These are phyloP conservation scores for Cladophialophora bantiana DNA, from an alignment of 2,329 filamentous ascomycete genomes.

Conservation along the genomic window DNA sequence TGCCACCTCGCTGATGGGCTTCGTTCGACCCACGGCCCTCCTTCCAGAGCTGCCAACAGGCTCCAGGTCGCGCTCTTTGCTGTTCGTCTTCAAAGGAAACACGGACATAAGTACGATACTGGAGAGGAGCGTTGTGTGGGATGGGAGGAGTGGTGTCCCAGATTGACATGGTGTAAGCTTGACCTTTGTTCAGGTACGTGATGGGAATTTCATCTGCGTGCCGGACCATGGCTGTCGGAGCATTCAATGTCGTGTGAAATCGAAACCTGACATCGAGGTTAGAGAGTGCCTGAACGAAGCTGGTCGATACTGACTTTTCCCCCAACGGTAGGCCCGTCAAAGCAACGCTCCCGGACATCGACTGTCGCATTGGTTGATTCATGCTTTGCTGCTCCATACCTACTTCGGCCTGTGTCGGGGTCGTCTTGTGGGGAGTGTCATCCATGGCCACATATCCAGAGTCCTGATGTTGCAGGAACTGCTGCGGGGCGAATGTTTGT, in stretches of 20 bases:
- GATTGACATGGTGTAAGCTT: conserved; percentile 87
- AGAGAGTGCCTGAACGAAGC: conserved; percentile 18
- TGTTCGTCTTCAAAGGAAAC: conserved; percentile 97
- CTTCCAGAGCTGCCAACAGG: conserved; percentile 94
- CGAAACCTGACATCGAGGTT: conserved; percentile 68
- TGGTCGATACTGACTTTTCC: conserved; percentile 60
- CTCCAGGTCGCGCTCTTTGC: conserved; percentile 80
- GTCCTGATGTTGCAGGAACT: conserved; percentile 77
- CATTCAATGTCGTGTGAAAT: conserved; percentile 87
- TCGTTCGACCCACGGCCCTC: conserved; percentile 95
- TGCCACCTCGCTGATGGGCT: conserved; percentile 90
- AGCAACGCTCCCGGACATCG: conserved; percentile 42
- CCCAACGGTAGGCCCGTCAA: conserved; percentile 44
- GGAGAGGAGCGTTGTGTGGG: conserved; percentile 61
- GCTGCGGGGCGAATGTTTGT: conserved; percentile 46
- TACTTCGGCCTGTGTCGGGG: conserved; percentile 37
- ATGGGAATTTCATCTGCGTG: conserved; percentile 88
- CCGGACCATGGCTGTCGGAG: conserved; percentile 95
- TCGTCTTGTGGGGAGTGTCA: conserved; percentile 64
- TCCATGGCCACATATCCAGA: conserved; percentile 81
- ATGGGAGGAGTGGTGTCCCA: conserved; percentile 74
- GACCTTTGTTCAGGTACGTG: conserved; percentile 98
- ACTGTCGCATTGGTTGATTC: conserved; percentile 45
- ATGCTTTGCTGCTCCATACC: conserved; percentile 26
- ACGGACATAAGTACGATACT: conserved; percentile 89